Evolutionary conservation across 1,284 basidiomycete species (phyloP), one percentile per base, ranked within the genome.

Genomic region (Ceratobasidium sp.): DNA sequence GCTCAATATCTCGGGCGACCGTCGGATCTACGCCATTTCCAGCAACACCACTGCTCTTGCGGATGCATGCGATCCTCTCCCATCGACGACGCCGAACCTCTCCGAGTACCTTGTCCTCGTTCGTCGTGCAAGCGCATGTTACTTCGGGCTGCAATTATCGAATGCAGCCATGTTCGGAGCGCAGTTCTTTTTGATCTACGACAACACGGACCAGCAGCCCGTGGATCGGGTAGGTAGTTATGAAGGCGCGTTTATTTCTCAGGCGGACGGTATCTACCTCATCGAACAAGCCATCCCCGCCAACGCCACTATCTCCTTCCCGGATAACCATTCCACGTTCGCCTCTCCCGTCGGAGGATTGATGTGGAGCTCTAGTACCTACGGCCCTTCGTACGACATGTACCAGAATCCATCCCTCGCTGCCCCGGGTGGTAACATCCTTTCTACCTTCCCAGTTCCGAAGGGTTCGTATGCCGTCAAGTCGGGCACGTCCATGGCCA

Each of bases 381-480:
- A 89, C 79, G 90, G 90, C 0, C 90, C 90, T 3, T 87, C 89
- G 10, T 88, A 90, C 81, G 90, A 92, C 81, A 85, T 90, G 82
- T 88, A 84, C 83, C 87, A 90, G 82, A 88, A 89, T 78, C 90
- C 91, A 7, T 86, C 88, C 1, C 83, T 91, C 41, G 85, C 88
- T 23, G 90, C 91, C n/a, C 91, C 91, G 0, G 92, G 91, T 74
- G 88, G 88, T 12, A 88, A 88, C 79, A 91, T 92, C 75, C 85
- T 92, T 23, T 91, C 88, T 23, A 91, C 90, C 3, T 84, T 87
- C 65, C 88, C 89, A 2, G 81, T 86, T 52, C 84, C 84, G 52
- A 81, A 87, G 6, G 88, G 60, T 55, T 81, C 84, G 14, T 87
- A 86, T 78, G 85, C 84, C 6, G 84, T 88, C 67, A 80, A 84